Percentiles rank a stretch among this genome's conserved stretches.
Evolutionary conservation across 805 yeast species (phyloP).

Genomic region (Nakazawaea peltata): DNA sequence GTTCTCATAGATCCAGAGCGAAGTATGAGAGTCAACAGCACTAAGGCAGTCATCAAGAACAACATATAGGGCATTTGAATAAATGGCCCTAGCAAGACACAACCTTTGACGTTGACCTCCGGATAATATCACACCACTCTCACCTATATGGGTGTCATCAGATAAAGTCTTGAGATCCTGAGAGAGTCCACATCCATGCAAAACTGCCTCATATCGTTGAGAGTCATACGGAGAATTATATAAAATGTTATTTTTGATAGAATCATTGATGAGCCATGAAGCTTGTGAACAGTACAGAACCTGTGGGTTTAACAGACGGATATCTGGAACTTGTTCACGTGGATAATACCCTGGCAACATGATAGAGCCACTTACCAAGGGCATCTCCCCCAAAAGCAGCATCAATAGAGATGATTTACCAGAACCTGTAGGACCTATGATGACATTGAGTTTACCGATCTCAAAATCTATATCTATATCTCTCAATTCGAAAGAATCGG

Average conservation of each 20-base stretch:
- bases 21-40: constrained; percentile 97
- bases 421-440: constrained; percentile 90
- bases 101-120: constrained; percentile 98
- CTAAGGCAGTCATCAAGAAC: constrained; percentile 89
- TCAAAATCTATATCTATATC: constrained; percentile 64
- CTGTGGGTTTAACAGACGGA: constrained; percentile 42
- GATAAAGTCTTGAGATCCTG: constrained; percentile 83
- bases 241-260: constrained; percentile 74
- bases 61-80: constrained; percentile 75
- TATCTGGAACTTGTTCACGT: constrained; percentile 36
- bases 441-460: constrained; percentile 74
- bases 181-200: constrained; percentile 80
- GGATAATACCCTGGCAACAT: constrained; percentile 78
- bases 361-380: constrained; percentile 55
- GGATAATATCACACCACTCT: constrained; percentile 90
- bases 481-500: constrained; percentile 62
- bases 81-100: constrained; percentile 89
- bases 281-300: constrained; percentile 95
- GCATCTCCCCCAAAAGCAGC: constrained; percentile 95
- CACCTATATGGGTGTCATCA: constrained; percentile 92
- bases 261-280: constrained; percentile 92
- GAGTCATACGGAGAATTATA: constrained; percentile 69
- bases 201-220: constrained; percentile 66
- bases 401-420: constrained; percentile 88
- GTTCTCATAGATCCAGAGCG: constrained; percentile 85